Evolutionary conservation across 192 early-diverging fungal genomes (phyloP), one percentile per base, ranked within the genome.

Genomic region (Entomortierella chlamydospora): DNA sequence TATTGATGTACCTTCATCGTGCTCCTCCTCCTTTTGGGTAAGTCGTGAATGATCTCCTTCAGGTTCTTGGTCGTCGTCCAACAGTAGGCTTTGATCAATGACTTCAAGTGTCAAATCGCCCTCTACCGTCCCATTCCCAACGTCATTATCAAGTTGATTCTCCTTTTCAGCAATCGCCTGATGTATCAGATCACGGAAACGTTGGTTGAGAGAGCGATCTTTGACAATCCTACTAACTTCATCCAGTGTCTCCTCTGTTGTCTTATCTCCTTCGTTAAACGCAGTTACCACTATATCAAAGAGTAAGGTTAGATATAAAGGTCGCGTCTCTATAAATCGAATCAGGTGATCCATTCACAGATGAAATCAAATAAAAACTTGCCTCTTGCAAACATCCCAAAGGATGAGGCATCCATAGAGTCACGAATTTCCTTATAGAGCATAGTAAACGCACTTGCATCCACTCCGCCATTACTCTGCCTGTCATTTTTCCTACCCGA

Each of bases 401-500:
- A 79, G 2, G 76, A 79, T 0, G 63, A 33, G 7, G 49, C 51
- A 61, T 79, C 76, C 76, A 79, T 79, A 7, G 76, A 79, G 30
- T 79, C 76, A n/a, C 76, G 68, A 53, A 79, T 79, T 28, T 79
- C 76, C 50, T 79, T 79, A 34, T 79, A 79, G 7, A 79, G 68
- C 33, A 60, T 53, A 3, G 76, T 79, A 50, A 79, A 79, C 7
- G 76, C 76, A 54, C 52, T 79, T 11, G 76, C 76, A 34, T 79
- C 76, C 29, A 79, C 63, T 8, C 74, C 74, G 10, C 57, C 30
- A 22, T 22, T 59, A 22, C 62, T 65, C 18, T 58, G 61, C 6
- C 58, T 49, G 2, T 23, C 20, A 37, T 41, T 56, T 3, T 49
- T 47, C 23, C 20, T 34, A 53, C 59, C 26, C 4, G 56, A 12